A percentile compares a stretch with the other conserved stretches of the same genome.
phyloP scores from a whole-genome alignment of 2,329 filamentous ascomycete genomes.

The Aspergillus tamarii region DNA sequence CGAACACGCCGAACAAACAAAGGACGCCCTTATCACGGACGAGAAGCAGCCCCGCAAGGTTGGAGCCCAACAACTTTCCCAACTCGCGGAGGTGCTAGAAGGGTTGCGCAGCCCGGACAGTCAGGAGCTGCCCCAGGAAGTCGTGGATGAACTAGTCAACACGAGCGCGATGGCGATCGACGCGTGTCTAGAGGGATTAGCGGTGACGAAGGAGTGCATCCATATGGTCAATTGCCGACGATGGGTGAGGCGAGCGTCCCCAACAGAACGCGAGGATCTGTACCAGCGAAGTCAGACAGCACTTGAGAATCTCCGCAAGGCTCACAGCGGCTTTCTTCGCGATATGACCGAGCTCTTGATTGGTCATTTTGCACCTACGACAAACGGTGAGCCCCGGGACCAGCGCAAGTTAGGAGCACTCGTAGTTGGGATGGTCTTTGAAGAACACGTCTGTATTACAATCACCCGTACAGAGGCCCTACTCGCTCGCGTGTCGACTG shows the following conservation, averaged over 20 bases:
- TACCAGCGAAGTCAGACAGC: slow-evolving; percentile 23
- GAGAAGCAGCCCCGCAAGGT: slow-evolving; percentile 28
- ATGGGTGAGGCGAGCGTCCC: slow-evolving; percentile 30
- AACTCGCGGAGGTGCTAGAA: slow-evolving; percentile 39
- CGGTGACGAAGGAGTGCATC: slow-evolving; percentile 29
- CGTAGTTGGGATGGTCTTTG: slow-evolving; percentile 52
- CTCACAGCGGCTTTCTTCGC: slow-evolving; percentile 28
- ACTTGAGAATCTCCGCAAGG: slow-evolving; percentile 30
- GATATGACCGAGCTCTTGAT: slow-evolving; percentile 48
- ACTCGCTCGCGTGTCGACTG: slow-evolving; percentile 40
- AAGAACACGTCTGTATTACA: slow-evolving; percentile 44
- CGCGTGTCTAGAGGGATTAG: slow-evolving; percentile 30
- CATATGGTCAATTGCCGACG: slow-evolving; percentile 33
- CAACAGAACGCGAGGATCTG: slow-evolving; percentile 24
- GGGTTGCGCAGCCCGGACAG: slow-evolving; percentile 45
- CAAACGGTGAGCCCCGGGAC: slow-evolving; percentile 16
- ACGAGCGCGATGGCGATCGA: slow-evolving; percentile 32
- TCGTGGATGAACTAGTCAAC: slow-evolving; percentile 35
- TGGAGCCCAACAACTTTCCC: slow-evolving; percentile 36
- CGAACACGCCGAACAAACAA: background rate
- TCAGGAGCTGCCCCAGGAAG: slow-evolving; percentile 34
- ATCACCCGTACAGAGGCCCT: slow-evolving; percentile 25
- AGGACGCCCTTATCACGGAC: slow-evolving; percentile 16
- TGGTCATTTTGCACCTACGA: background rate
- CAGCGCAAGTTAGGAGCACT: slow-evolving; percentile 42